phyloP scores from a whole-genome alignment of 2,329 filamentous ascomycete species.

The Cercospora canescens region DNA sequence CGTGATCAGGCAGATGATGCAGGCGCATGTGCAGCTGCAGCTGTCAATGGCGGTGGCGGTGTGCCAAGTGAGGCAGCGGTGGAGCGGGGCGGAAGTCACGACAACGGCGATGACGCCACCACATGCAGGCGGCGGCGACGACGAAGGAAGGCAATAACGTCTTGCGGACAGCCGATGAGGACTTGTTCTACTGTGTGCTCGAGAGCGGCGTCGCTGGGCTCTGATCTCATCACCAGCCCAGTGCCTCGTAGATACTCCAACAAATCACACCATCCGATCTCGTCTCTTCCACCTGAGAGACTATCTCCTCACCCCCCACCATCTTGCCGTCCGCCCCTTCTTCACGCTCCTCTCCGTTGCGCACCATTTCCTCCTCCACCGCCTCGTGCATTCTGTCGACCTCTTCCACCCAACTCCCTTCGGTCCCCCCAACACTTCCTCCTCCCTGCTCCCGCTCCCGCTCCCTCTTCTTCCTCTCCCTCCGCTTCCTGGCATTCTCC shows the following conservation, averaged over 20 bases:
- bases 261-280: not conserved
- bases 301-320: not conserved
- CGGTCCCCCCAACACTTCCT: not conserved
- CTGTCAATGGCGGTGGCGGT: not conserved
- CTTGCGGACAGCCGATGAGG: not conserved
- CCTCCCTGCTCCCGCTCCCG: not conserved
- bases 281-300: not conserved
- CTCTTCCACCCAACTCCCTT: not conserved
- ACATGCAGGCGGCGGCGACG: not conserved
- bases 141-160: not conserved
- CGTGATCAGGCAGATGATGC: not conserved
- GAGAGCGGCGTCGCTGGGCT: not conserved
- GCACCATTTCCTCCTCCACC: not conserved
- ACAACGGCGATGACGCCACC: not conserved
- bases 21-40: not conserved
- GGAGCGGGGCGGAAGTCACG: not conserved
- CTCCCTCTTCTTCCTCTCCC: not conserved
- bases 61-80: slow-evolving; percentile 1
- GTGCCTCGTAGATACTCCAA: not conserved
- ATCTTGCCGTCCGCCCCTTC: not conserved
- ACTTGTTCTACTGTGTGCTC: too few relatives aligned
- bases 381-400: not conserved
- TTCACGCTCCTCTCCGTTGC: not conserved
- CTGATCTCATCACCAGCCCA: not conserved
- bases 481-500: not conserved